Evolutionary conservation across 2,329 filamentous ascomycete species (phyloP), one percentile per base, ranked within the genome.

Genomic region (Cladosporium colombiae): DNA sequence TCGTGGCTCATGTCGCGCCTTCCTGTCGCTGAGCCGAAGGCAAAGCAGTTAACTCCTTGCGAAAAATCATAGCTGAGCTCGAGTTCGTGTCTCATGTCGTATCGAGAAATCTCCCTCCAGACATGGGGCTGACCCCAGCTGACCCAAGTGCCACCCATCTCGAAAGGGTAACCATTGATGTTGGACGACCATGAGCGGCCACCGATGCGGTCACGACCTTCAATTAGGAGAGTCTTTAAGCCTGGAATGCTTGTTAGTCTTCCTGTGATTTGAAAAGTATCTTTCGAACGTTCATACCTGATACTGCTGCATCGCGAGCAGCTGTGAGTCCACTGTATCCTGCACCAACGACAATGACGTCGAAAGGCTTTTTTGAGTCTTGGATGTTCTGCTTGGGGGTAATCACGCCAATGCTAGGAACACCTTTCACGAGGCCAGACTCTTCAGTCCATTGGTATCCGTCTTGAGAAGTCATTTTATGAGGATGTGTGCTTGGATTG

Each of bases 101-200:
- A 77, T 13, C 74, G 70, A 1, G 69, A 69, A 0, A 78, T 60
- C 56, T 78, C 75, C 18, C 53, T 53, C 37, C 72, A 78, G 1
- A 77, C 46, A 65, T 77, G 68, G 8, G 69, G 69, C 25, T 71
- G 69, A n/a, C 65, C 79, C n/a, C 29, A 31, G 16, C 23, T 79
- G 0, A 84, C 76, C 81, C 82, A 84, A 0, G 82, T 83, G 0
- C 82, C 82, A 0, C 82, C 82, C 78, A 84, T 80, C 60, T 84
- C 82, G 58, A 78, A 82, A 0, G 77, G 76, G 16, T 82, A 80
- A 0, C 79, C 81, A 0, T 73, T 75, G 8, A 82, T 80, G 35
- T 81, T 78, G 18, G 80, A 78, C 0, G 79, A 79, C 79, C 80
- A 84, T 2, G 81, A 81, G 0, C 82, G 78, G 1, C 82, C 82